Evolutionary conservation across 352 stramenopile species (phyloP).

Genomic region (Globisporangium alternatum): DNA sequence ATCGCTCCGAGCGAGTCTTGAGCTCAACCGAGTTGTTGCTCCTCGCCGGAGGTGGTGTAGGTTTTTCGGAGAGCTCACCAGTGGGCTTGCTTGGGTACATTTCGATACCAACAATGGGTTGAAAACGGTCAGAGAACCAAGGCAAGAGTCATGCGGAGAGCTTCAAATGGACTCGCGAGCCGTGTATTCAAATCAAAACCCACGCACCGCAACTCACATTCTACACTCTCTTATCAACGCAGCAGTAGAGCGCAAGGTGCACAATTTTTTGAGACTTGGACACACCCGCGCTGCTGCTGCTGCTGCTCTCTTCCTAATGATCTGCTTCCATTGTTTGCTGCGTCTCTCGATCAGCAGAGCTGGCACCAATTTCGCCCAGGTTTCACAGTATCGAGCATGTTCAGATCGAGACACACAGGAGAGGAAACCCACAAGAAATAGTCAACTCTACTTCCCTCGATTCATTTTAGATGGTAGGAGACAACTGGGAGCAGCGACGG

Average conservation of each 20-base stretch:
- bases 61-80: not conserved
- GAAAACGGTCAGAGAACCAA: not conserved
- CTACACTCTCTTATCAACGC: too few relatives aligned
- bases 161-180: not conserved
- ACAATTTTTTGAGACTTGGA: too few relatives aligned
- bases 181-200: not conserved
- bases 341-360: not conserved
- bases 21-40: not conserved
- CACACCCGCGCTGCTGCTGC: not conserved
- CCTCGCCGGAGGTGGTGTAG: not conserved
- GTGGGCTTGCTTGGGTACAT: not conserved
- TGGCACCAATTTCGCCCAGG: not conserved
- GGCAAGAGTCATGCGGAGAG: not conserved
- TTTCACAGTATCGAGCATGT: not conserved
- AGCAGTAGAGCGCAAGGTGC: too few relatives aligned
- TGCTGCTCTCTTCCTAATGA: not conserved
- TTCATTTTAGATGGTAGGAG: conserved; percentile 34
- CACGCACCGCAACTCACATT: too few relatives aligned
- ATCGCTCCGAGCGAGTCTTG: too few relatives aligned
- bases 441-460: conserved; percentile 62
- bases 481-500: conserved; percentile 10
- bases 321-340: too few relatives aligned
- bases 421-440: conserved; percentile 52
- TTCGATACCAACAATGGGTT: not conserved
- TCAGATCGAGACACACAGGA: conserved; percentile 18